phyloP scores from a whole-genome alignment of 257 asterid species.

The Knoxia roxburghii region DNA sequence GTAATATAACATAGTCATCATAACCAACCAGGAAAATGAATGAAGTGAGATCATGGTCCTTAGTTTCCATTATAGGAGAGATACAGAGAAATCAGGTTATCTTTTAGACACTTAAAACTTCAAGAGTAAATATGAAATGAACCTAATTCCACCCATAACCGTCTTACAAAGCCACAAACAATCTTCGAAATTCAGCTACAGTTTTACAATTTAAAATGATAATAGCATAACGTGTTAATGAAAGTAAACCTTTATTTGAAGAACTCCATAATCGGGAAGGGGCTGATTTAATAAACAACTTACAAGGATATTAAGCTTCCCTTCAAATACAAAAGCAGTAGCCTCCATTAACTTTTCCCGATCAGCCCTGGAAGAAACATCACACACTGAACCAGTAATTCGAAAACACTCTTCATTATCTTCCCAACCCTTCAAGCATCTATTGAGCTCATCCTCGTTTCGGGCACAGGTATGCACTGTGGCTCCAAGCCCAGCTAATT shows the following conservation, averaged over 20 bases:
- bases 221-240: no score
- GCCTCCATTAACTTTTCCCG: slow-evolving; percentile 39
- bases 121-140: no score
- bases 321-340: slow-evolving; percentile 35
- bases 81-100: no score
- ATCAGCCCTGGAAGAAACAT: slow-evolving; percentile 42
- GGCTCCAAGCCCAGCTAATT: slow-evolving; percentile 61
- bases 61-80: no score
- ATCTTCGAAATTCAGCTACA: background rate
- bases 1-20: no score
- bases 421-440: slow-evolving; percentile 47
- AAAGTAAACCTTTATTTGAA: no score
- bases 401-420: slow-evolving; percentile 31
- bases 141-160: no score
- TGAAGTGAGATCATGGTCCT: no score
- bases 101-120: no score
- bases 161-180: background rate
- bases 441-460: slow-evolving; percentile 39
- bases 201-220: no score
- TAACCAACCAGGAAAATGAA: no score
- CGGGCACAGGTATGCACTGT: slow-evolving; percentile 57
- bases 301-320: slow-evolving; percentile 61
- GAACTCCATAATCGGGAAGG: background rate
- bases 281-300: slow-evolving; percentile 14
- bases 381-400: slow-evolving; percentile 54